Conservation (phyloP, 164 flowering plant species). For the Taxillus chinensis region DNA sequence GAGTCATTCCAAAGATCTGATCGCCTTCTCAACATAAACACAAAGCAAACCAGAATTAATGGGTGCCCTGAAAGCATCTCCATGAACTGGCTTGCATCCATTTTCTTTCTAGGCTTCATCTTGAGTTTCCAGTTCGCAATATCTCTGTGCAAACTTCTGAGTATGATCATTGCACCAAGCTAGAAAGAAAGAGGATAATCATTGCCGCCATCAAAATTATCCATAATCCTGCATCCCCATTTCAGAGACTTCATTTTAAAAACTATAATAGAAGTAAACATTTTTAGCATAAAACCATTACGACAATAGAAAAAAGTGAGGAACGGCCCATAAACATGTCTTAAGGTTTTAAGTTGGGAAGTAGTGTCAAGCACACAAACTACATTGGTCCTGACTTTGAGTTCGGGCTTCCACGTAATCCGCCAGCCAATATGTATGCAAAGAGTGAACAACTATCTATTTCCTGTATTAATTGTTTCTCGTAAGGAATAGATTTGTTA, state of each 20-base stretch:
- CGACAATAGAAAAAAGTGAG: too few species aligned
- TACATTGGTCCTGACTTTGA: too few species aligned
- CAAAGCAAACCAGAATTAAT: constrained; percentile 40
- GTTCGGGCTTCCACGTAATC: too few species aligned
- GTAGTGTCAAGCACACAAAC: too few species aligned
- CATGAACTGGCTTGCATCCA: constrained; percentile 65
- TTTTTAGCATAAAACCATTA: too few species aligned
- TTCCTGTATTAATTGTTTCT: too few species aligned
- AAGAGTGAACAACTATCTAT: too few species aligned
- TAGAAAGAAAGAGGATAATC: constrained; percentile 63
- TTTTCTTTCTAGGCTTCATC: constrained; percentile 68
- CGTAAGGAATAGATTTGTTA: too few species aligned
- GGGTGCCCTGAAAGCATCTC: constrained; percentile 58
- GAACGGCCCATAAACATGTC: too few species aligned
- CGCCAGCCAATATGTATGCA: too few species aligned
- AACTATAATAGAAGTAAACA: too few species aligned
- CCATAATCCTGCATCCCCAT: constrained; percentile 38
- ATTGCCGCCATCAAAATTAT: constrained; percentile 93
- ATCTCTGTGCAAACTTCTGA: constrained; percentile 59
- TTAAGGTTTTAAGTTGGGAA: too few species aligned
- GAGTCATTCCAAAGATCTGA: constrained; percentile 55
- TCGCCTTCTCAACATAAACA: constrained; percentile 56
- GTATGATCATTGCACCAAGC: constrained; percentile 72
- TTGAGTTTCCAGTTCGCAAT: constrained; percentile 62
- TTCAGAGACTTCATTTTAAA: background rate